Conservation (phyloP, 768 basidiomycete genomes). For the Pleurotus tuber-regium region DNA sequence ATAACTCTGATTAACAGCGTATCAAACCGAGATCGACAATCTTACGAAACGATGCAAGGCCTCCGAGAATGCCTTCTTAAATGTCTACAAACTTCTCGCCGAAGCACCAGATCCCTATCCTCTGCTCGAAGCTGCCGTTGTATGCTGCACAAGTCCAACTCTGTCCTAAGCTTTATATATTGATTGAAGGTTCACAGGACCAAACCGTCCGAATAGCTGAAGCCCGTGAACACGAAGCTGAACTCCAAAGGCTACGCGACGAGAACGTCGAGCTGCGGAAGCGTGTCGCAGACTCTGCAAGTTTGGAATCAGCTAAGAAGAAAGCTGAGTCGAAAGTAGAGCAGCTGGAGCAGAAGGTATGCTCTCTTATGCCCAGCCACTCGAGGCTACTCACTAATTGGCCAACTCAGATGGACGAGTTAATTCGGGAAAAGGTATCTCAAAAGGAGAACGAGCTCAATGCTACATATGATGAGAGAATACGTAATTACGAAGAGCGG, state of each 20-base stretch:
- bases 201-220: constrained; percentile 91
- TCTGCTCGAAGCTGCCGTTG: constrained; percentile 90
- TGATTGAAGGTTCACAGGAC: constrained; percentile 49
- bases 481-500: constrained; percentile 97
- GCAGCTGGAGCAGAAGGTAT: constrained; percentile 79
- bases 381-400: not conserved
- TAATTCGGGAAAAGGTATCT: constrained; percentile 84
- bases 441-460: constrained; percentile 97
- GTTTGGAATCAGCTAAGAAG: constrained; percentile 68
- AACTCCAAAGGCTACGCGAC: constrained; percentile 68
- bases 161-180: not conserved
- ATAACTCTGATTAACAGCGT: constrained; percentile 49
- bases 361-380: constrained; percentile 16
- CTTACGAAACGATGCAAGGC: constrained; percentile 90
- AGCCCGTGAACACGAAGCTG: constrained; percentile 70
- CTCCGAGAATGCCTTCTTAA: constrained; percentile 95
- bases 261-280: constrained; percentile 83
- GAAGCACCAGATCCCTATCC: constrained; percentile 99
- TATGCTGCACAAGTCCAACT: constrained; percentile 24
- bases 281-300: constrained; percentile 60
- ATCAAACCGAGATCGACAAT: constrained; percentile 95
- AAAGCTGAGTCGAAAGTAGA: constrained; percentile 73
- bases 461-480: constrained; percentile 93
- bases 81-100: constrained; percentile 92
- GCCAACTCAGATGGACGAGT: constrained; percentile 78